Base-by-base conservation (phyloP, 345 rosid genomes). In the Geranium brycei region DNA sequence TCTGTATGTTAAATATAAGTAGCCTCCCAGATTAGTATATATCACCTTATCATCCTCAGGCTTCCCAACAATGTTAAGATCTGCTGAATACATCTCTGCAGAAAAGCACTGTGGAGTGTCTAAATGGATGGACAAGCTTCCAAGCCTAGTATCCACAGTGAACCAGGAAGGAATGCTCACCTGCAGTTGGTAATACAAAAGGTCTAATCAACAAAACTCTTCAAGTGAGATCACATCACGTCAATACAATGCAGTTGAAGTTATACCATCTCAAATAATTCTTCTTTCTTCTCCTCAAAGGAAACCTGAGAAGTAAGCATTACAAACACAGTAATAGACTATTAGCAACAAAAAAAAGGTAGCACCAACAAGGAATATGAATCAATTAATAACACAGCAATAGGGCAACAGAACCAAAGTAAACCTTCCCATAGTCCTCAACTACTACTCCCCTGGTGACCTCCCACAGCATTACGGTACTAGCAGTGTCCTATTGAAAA, bases 131-230 rank as follows among this genome's bases (percentile, higher is more conserved):
- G 97, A 88, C 82, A 95, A 82, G 77, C 95, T 83, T 68, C 99
- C 97, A 72, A 91, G 95, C 79, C 95, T 80, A 19, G 95, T 82
- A 74, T 95, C 99, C 76, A 87, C 89, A 47, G 89, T 80, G 78
- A 87, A 95, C 99, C 99, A 95, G 15, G 96, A 84, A 73, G 99
- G 99, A 75, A 95, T 81, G 83, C 97, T 95, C 56, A 95, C 97
- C 99, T 95, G 70, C 71, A 58, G 57, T 17, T 41, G 51, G 51
- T 64, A 41, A 69, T 67, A 53, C 60, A 69, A 57, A 58, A 71
- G 66, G 68, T 62, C 74, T 15, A 35, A 68, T 57, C 23, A 32
- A 66, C 40, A 63, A 3, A 55, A 16, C 61, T n/a, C 59, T 14
- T 30, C 17, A 6, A n/a, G 28, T 31, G 31, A 14, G 12, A 57